A percentile compares a stretch with the other conserved stretches of the same genome.
These are phyloP conservation scores for Chaetoscypha palmicola DNA, from an alignment of 2,329 filamentous ascomycete species.

Conservation along the genomic window DNA sequence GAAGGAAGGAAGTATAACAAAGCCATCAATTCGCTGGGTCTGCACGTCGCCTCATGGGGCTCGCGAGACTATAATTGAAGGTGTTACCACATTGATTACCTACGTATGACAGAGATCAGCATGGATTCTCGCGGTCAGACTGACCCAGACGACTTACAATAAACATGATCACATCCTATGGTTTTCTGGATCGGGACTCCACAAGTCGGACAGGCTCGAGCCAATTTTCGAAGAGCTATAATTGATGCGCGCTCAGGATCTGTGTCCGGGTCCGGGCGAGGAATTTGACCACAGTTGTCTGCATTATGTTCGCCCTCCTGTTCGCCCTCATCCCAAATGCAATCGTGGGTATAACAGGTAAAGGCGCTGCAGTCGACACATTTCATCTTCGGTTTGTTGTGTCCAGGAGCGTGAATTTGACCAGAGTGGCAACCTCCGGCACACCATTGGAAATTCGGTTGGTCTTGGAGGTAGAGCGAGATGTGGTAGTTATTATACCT, in stretches of 20 bases:
- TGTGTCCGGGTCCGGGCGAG: not conserved
- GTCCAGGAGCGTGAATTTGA: not conserved
- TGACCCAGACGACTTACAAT: not conserved
- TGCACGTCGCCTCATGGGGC: no score
- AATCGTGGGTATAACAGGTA: not conserved
- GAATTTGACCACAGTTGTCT: not conserved
- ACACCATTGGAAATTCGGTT: not conserved
- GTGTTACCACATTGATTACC: no score
- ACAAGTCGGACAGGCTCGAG: not conserved
- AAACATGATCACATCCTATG: not conserved
- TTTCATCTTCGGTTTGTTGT: not conserved
- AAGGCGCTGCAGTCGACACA: not conserved
- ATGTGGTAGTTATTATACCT: no score
- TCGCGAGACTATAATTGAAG: no score
- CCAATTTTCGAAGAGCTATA: not conserved
- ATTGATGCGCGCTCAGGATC: not conserved
- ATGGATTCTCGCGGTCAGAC: no score
- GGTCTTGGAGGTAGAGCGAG: not conserved
- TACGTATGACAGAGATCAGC: no score
- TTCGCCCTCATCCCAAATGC: not conserved
- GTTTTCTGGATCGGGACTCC: not conserved
- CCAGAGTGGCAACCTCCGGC: not conserved
- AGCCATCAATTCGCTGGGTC: no score
- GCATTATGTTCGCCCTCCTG: not conserved
- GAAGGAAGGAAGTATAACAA: no score